Evolutionary conservation across 2,329 filamentous ascomycete genomes (phyloP), one percentile per base, ranked within the genome.

Genomic region (Epicoccum nigrum): DNA sequence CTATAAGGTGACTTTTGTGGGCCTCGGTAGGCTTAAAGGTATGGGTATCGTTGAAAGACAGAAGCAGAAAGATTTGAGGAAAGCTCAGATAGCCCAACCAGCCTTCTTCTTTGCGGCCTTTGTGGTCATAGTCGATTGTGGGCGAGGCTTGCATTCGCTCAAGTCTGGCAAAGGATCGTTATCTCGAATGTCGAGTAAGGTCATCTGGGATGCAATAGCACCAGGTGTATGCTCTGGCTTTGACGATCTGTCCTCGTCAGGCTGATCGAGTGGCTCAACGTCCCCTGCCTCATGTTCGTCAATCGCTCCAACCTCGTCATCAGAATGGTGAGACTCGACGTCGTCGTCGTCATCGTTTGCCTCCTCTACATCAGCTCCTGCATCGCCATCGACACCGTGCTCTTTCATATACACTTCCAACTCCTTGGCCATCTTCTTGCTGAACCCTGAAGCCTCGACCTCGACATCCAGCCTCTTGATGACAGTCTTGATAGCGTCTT

Each of bases 391-490:
- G 11, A 82, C 79, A 7, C 83, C 84, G 37, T 86, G 81, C 44
- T 86, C 83, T 69, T 92, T 88, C 77, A 99, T 94, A 59, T 96
- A 96, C 8, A 85, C 83, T 69, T 97, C 94, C 13, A 99, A 77
- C 62, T 99, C 94, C 73, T 94, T 96, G 13, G 91, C 84, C 88
- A 97, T 96, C 77, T 96, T 97, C 79, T 88, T 95, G 16, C 91
- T 96, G 73, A 99, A 97, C 0, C 94, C 94, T 2, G 91, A 96
- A 0, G 94, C 94, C 68, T 95, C 89, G 1, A 96, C 92, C 25
- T 90, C 85, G 13, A 95, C 86, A 74, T 99, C 95, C 13, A 99
- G 75, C 59, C 94, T 85, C 84, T 68, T 83, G 82, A 11, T 84
- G 83, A 43, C 77, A 1, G 81, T 81, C 73, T 92, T 94, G 69